Conservation (phyloP, 208 protist genomes). For the Balamuthia mandrillaris region DNA sequence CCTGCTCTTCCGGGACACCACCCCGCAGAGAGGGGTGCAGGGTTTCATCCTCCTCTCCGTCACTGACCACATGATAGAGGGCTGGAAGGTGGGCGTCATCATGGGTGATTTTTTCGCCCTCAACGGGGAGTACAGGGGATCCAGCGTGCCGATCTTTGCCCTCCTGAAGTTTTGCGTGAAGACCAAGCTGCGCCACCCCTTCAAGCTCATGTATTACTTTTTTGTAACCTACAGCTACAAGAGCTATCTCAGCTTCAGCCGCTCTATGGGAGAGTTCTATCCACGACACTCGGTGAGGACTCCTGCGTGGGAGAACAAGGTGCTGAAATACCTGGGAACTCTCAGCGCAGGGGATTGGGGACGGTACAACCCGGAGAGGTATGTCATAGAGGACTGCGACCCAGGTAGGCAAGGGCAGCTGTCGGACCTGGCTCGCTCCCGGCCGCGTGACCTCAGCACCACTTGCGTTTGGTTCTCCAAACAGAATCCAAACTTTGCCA, state of each 20-base stretch:
- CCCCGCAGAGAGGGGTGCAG: not conserved
- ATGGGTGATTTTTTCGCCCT: constrained; percentile 24
- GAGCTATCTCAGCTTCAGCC: constrained; percentile 22
- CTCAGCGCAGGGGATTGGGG: constrained; percentile 25
- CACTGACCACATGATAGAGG: not conserved
- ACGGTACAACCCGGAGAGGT: constrained; percentile 1
- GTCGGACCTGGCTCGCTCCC: not conserved
- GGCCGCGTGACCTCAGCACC: not conserved
- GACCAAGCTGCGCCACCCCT: constrained; percentile 5
- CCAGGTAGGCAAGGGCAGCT: not conserved
- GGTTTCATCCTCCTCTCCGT: constrained; percentile 21
- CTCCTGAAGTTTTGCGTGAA: constrained; percentile 3
- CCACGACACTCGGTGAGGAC: not conserved
- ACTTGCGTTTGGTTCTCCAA: constrained; percentile 32
- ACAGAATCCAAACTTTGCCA: constrained; percentile 34
- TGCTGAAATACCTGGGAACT: not conserved
- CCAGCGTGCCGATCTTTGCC: constrained; percentile 18
- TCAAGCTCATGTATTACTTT: constrained; percentile 23
- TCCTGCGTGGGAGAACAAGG: not conserved
- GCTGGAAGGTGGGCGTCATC: not conserved
- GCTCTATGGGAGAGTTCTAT: constrained; percentile 30
- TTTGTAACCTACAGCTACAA: constrained; percentile 32
- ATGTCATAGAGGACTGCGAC: constrained; percentile 1
- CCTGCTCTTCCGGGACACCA: constrained; percentile 18
- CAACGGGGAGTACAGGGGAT: not conserved